phyloP scores from a whole-genome alignment of 1,284 basidiomycete species.

The Austroboletus novae-zelandiae region DNA sequence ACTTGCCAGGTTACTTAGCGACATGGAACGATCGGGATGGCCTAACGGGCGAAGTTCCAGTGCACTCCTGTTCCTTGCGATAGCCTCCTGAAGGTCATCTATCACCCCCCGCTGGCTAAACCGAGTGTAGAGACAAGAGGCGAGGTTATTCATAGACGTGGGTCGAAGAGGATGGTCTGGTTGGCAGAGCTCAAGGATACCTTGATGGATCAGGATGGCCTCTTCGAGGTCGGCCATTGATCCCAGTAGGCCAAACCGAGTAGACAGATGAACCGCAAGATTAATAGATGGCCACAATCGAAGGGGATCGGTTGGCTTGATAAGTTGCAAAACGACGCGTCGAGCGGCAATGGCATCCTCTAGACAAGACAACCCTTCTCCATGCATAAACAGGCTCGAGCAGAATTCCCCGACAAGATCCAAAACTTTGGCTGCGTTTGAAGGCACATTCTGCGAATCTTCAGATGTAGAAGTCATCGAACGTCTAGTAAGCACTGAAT shows the following conservation, averaged over 20 bases:
- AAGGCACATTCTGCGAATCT: background rate
- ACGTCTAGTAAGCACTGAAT: background rate
- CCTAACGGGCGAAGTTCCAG: background rate
- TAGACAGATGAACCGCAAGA: background rate
- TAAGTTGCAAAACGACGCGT: background rate
- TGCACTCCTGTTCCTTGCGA: background rate
- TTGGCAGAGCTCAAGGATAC: background rate
- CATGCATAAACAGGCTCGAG: background rate
- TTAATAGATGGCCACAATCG: background rate
- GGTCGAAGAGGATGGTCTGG: background rate
- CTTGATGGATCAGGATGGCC: background rate
- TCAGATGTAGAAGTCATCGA: background rate
- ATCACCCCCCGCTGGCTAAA: background rate
- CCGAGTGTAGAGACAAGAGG: background rate
- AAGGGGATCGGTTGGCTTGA: background rate
- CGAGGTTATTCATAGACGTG: slow-evolving; percentile 1
- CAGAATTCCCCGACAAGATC: background rate
- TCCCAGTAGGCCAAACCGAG: background rate
- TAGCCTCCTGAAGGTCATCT: background rate
- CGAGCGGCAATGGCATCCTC: background rate
- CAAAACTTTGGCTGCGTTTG: background rate
- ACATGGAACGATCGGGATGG: background rate
- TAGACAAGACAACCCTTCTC: background rate
- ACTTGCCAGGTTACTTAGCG: background rate
- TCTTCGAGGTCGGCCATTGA: background rate